A percentile compares a stretch with the other conserved stretches of the same genome.
Evolutionary conservation across 768 basidiomycete species (phyloP).

Genomic region (Hygrocybe coccinea): DNA sequence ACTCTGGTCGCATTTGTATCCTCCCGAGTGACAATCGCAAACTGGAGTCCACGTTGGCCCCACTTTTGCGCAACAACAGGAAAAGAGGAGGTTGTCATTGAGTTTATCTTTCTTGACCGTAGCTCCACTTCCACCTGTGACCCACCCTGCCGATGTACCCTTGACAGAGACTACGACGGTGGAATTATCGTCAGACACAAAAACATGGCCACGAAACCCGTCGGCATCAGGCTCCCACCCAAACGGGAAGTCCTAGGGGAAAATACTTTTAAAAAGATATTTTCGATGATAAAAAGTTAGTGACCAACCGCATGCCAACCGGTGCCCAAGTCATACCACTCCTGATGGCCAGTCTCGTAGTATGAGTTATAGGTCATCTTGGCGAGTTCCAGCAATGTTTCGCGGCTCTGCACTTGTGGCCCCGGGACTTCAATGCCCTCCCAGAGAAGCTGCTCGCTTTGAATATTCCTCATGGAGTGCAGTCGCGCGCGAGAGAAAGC

Average conservation of each 20-base stretch:
- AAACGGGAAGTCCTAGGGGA: slow-evolving; percentile 57
- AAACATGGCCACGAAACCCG: slow-evolving; percentile 88
- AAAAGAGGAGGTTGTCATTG: slow-evolving; percentile 94
- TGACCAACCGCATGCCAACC: too few relatives aligned
- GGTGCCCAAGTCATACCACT: too few relatives aligned
- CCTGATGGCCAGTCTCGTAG: too few relatives aligned
- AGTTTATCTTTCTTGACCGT: slow-evolving; percentile 85
- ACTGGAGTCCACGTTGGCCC: slow-evolving; percentile 92
- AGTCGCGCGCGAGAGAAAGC: slow-evolving; percentile 36
- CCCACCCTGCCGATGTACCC: slow-evolving; percentile 80
- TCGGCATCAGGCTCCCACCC: slow-evolving; percentile 91
- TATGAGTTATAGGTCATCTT: too few relatives aligned
- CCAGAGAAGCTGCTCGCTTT: slow-evolving; percentile 25
- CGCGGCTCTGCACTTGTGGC: too few relatives aligned
- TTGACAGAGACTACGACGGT: slow-evolving; percentile 88
- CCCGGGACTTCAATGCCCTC: too few relatives aligned
- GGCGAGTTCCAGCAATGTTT: too few relatives aligned
- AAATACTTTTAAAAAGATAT: neutral
- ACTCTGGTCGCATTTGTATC: slow-evolving; percentile 69
- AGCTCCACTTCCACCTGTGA: slow-evolving; percentile 67
- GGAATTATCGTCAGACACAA: slow-evolving; percentile 75
- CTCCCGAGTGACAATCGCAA: slow-evolving; percentile 77
- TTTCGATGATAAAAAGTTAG: neutral
- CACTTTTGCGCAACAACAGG: slow-evolving; percentile 95
- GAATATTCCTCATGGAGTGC: slow-evolving; percentile 33